Evolutionary conservation across 371 early-diverging fungal species (phyloP), one percentile per base, ranked within the genome.

Genomic region (Nematocida minor): DNA sequence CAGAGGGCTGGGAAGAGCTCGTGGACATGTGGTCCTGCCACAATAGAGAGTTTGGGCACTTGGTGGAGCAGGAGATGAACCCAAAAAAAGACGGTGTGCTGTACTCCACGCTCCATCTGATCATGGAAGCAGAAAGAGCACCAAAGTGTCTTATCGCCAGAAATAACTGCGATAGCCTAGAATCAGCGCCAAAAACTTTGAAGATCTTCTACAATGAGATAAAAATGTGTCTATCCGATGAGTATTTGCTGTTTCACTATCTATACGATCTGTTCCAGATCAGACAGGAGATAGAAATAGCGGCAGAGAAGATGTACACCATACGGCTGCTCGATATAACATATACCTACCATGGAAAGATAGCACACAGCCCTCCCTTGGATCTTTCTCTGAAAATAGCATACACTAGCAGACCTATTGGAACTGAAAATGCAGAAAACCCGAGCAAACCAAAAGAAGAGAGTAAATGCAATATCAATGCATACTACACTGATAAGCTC

Each of bases 1-100:
- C 77, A 29, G 81, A 81, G 34, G 81, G 82, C 18, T 85, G 85
- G 85, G 79, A 85, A 38, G 85, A 85, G 60, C 60, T 83, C 4
- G 68, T 85, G 40, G 83, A 83, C 55, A 80, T 77, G 53, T 85
- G 85, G 85, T 82, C 83, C 9, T 85, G 85, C 66, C 85, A 85
- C 67, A 67, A 81, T 46, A 70, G 71, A 42, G 85, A 85, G 77
- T 85, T 85, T 60, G 64, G 54, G 44, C 74, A 53, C n/a, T 40
- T 85, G 25, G 38, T 66, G 20, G 57, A 79, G 36, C 69, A 80
- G 3, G 74, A 68, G 31, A 62, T 79, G 16, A 63, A 60, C 27
- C 78, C 82, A 31, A 48, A 81, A 47, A 55, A 44, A 9, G 68
- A 70, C 20, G 81, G 84, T 16, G 63, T 85, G 44, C 78, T 85